These are phyloP conservation scores for Elsinoe ampelina DNA, from an alignment of 2,329 filamentous ascomycete species.

Conservation along the genomic window DNA sequence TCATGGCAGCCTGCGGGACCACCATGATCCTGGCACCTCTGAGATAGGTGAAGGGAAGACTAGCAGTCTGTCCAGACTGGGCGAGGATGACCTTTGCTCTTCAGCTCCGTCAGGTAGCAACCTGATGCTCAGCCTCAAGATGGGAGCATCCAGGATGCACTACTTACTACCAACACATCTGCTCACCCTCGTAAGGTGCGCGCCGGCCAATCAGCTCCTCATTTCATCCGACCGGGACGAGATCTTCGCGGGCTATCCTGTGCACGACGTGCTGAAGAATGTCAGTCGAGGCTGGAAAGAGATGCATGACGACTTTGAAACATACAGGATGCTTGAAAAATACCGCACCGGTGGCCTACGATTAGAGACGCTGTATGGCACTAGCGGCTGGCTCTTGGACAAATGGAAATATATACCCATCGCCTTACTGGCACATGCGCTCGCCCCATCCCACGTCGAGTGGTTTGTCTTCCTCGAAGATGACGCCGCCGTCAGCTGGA, in stretches of 20 bases:
- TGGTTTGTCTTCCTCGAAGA: slow-evolving; percentile 54
- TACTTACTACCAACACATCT: too few species aligned
- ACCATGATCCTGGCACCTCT: too few species aligned
- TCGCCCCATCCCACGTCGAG: slow-evolving; percentile 37
- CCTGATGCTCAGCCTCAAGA: too few species aligned
- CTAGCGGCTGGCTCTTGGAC: slow-evolving; percentile 24
- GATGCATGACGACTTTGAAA: slow-evolving; percentile 26
- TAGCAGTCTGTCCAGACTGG: too few species aligned
- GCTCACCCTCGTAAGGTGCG: not conserved
- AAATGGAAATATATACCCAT: slow-evolving; percentile 34
- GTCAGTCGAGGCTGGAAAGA: slow-evolving; percentile 22
- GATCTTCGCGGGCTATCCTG: slow-evolving; percentile 33
- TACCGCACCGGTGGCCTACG: slow-evolving; percentile 15
- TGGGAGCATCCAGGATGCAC: too few species aligned
- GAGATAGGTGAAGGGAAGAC: too few species aligned
- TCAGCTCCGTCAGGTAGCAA: too few species aligned
- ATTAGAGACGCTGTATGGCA: not conserved
- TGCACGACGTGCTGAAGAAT: slow-evolving; percentile 24
- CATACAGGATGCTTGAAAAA: slow-evolving; percentile 26
- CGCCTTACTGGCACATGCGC: slow-evolving; percentile 27
- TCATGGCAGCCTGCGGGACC: too few species aligned
- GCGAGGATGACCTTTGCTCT: too few species aligned
- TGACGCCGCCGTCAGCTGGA: slow-evolving; percentile 49
- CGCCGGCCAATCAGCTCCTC: slow-evolving; percentile 18
- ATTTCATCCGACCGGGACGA: slow-evolving; percentile 46